A percentile compares a stretch with the other conserved stretches of the same genome.
Evolutionary conservation across 495 filamentous ascomycete genomes (phyloP).

Genomic region (Pyrenopolyporus hunteri): DNA sequence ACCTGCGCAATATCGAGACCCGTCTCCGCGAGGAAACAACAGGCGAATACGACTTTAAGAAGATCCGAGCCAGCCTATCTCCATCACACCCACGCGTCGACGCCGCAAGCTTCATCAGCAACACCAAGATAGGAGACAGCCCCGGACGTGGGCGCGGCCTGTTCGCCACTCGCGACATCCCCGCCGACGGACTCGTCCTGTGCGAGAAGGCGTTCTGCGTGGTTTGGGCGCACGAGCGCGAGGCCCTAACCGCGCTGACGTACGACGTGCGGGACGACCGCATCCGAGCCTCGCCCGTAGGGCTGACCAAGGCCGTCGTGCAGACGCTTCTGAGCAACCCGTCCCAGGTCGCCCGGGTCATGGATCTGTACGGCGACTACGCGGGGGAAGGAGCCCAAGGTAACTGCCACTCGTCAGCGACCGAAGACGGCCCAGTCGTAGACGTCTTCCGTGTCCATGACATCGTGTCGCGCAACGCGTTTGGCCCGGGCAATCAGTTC

Average conservation of each 20-base stretch:
- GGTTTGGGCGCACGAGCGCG: slow-evolving; percentile 30
- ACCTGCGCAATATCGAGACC: slow-evolving; percentile 32
- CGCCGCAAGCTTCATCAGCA: slow-evolving; percentile 41
- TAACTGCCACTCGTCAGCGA: neutral
- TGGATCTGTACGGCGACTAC: slow-evolving; percentile 46
- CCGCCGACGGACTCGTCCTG: slow-evolving; percentile 55
- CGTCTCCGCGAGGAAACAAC: slow-evolving; percentile 40
- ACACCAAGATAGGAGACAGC: slow-evolving; percentile 18
- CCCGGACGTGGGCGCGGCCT: slow-evolving; percentile 46
- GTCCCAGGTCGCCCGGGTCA: slow-evolving; percentile 43
- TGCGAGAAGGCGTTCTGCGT: slow-evolving; percentile 59
- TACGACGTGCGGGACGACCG: slow-evolving; percentile 34
- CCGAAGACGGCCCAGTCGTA: slow-evolving; percentile 38
- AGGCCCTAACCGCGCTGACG: slow-evolving; percentile 34
- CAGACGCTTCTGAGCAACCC: slow-evolving; percentile 55
- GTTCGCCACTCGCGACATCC: slow-evolving; percentile 54
- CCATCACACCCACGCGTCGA: slow-evolving; percentile 38
- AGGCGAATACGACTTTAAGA: slow-evolving; percentile 51
- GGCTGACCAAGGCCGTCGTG: slow-evolving; percentile 44
- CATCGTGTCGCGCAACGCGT: slow-evolving; percentile 46
- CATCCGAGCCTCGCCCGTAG: slow-evolving; percentile 44
- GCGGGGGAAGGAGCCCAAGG: slow-evolving; percentile 46
- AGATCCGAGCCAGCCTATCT: slow-evolving; percentile 38
- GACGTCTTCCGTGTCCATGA: slow-evolving; percentile 49
- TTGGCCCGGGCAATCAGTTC: slow-evolving; percentile 39